Evolutionary conservation across 75 land plant genomes (phyloP), one percentile per base, ranked within the genome.

Genomic region (Selaginella moellendorffii): DNA sequence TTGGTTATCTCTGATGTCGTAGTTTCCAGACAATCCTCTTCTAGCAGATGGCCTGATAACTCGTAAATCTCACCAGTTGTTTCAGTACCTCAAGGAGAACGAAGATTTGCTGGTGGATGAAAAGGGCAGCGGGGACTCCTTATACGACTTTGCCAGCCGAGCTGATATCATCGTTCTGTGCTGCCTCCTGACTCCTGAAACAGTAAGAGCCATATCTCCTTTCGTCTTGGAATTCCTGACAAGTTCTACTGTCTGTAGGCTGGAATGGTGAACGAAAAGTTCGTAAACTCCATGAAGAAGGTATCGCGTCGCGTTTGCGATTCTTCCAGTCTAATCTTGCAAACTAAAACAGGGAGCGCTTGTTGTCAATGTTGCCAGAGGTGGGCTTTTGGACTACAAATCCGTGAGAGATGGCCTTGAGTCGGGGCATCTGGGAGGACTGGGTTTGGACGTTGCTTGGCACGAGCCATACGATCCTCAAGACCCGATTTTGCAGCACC

Each of bases 401-500:
- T 81, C 97, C 54, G 78, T 85, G 51, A 54, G 27, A 60, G 52
- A 65, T 65, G 42, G 71, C 53, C 84, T 92, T 18, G 67, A 83
- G 54, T 70, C 81, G 26, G 95, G 95, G 25, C 95, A 92, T 31
- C 71, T 92, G 60, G 97, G 97, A 56, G 97, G 97, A 23, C 74
- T 92, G 52, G 97, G 82, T 26, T 75, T 79, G 18, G 97, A 92
- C 71, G 97, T 92, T 67, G 83, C 97, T 29, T 92, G 97, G 97
- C 67, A 73, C 18, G 97, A 92, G 58, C 97, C 97, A 24, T 79
- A 83, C 78, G 77, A 88, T 71, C 93, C 95, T 0, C 64, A 73
- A 24, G 97, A 92, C 65, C 84, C 89, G 28, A 81, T 92, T 65
- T 29, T 88, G 65, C 80, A 85, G 63, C 76, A 76, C 68, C 77